Percentiles rank a stretch among this genome's conserved stretches.
phyloP scores from a whole-genome alignment of 805 yeast genomes.

The Pichia paraexigua region DNA sequence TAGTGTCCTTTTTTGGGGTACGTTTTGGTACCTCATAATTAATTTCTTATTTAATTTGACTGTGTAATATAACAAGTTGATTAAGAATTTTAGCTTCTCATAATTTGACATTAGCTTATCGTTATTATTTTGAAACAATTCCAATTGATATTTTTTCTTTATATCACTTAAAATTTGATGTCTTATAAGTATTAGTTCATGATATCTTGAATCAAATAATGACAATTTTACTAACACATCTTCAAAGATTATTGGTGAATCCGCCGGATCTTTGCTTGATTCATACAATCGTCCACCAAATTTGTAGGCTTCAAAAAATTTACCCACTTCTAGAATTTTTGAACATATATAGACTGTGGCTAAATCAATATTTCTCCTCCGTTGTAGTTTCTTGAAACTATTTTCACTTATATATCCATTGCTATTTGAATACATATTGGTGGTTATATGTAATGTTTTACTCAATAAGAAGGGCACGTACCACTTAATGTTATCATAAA shows the following conservation, averaged over 20 bases:
- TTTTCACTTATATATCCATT: neutral
- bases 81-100: neutral
- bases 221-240: constrained; percentile 11
- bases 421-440: neutral
- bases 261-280: neutral
- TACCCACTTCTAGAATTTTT: constrained; percentile 12
- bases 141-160: neutral
- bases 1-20: neutral
- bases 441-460: constrained; percentile 15
- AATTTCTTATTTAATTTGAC: neutral
- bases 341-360: constrained; percentile 15
- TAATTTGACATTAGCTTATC: neutral
- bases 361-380: constrained; percentile 11
- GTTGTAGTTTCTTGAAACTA: neutral
- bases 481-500: constrained; percentile 1
- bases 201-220: constrained; percentile 18
- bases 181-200: constrained; percentile 14
- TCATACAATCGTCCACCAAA: neutral
- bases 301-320: neutral
- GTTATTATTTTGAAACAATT: neutral
- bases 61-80: neutral
- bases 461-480: constrained; percentile 17
- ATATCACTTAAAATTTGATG: constrained; percentile 4
- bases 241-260: constrained; percentile 8
- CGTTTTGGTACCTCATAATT: neutral